Conservation (phyloP, 768 basidiomycete species). For the Trametes gibbosa region DNA sequence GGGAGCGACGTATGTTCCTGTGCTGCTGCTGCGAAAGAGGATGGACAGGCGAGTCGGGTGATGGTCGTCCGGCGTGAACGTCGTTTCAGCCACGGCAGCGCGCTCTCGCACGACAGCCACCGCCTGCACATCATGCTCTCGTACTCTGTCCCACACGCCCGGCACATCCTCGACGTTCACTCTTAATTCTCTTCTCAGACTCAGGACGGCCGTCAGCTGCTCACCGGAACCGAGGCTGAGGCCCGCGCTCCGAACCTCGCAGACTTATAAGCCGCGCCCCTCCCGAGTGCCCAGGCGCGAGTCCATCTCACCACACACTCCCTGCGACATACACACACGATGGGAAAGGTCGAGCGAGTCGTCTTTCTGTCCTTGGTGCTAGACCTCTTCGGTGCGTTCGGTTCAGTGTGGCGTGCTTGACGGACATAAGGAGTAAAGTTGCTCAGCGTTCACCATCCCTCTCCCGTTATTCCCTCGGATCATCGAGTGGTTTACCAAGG, state of each 20-base stretch:
- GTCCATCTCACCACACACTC: background rate
- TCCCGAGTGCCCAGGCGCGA: conserved; percentile 1
- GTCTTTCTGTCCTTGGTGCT: conserved; percentile 90
- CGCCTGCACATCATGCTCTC: conserved; percentile 3
- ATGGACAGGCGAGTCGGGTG: background rate
- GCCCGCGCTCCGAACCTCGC: conserved; percentile 5
- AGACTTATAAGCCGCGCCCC: conserved; percentile 8
- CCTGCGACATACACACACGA: conserved; percentile 25
- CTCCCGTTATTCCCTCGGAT: conserved; percentile 98
- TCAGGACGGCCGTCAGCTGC: conserved; percentile 1
- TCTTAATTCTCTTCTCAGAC: conserved; percentile 9
- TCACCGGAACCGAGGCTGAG: background rate
- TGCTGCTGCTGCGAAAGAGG: conserved; percentile 5
- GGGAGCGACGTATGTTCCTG: background rate
- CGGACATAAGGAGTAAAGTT: conserved; percentile 5
- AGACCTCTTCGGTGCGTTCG: conserved; percentile 69
- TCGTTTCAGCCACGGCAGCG: conserved; percentile 15
- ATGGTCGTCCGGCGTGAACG: conserved; percentile 4
- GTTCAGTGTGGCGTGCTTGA: background rate
- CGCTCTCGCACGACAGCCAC: conserved; percentile 11
- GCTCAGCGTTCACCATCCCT: conserved; percentile 84
- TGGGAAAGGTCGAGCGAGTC: conserved; percentile 71
- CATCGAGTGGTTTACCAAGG: conserved; percentile 47
- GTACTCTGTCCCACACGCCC: conserved; percentile 1
- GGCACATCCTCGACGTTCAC: background rate